Base-by-base conservation (phyloP, 2,329 filamentous ascomycete genomes). In the Magnaporthales sp. region DNA sequence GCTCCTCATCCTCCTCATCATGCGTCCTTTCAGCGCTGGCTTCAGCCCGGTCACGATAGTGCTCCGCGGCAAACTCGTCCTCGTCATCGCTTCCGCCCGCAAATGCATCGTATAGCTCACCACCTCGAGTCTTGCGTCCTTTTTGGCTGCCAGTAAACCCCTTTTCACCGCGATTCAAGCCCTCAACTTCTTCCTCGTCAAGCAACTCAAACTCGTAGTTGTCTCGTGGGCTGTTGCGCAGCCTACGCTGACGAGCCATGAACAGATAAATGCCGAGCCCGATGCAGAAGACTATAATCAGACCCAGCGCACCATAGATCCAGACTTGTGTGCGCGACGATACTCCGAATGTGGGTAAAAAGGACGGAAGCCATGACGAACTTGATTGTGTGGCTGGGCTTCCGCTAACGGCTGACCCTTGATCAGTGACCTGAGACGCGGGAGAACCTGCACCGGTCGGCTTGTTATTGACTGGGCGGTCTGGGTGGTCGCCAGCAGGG, bases 71-170 rank as follows among this genome's bases (percentile, higher is more conserved):
- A 54, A 80, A 78, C 32, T 82, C 67, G 66, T 92, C 90, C 67
- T 95, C 93, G 67, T 94, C 94, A 27, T 86, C 84, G 68, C 85
- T 88, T 65, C 93, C 94, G 19, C 92, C 93, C 0, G 95, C 95
- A 82, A 99, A 99, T 4, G 95, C 95, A 81, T 99, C 95, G 76
- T 99, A 99, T 61, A 99, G 80, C 80, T 98, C 94, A 30, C 94
- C 93, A 2, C 92, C 95, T 24, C 92, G 77, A 65, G 84, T 82
- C 70, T 85, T 82, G 67, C 81, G 80, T 22, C 79, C 72, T 71
- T 80, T 80, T 70, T 77, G 74, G 29, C 73, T 73, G 9, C 81
- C 77, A 67, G 77, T 76, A 68, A 74, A 79, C 71, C 68, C 78
- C 78, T 79, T 84, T 75, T 80, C 80, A 64, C 75, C 79, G 8